A percentile compares a stretch with the other conserved stretches of the same genome.
These are phyloP conservation scores for Spirogloea muscicola DNA, from an alignment of 139 green algal species.

Conservation along the genomic window DNA sequence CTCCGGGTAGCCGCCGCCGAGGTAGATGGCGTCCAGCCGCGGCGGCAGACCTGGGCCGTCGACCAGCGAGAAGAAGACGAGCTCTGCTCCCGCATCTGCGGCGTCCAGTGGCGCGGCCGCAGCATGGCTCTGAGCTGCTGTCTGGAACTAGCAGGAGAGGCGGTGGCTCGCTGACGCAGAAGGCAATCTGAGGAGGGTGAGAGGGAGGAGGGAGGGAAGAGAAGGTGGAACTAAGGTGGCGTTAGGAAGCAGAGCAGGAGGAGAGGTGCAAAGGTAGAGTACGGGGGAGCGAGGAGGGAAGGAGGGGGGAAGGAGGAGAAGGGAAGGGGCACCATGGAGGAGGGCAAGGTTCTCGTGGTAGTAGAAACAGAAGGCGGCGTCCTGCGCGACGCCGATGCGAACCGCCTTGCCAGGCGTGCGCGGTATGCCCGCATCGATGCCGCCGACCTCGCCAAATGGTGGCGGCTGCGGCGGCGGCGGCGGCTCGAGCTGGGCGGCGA, in stretches of 20 bases:
- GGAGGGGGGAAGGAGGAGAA: background rate
- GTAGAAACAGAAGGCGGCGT: constrained; percentile 80
- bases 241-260: constrained; percentile 6
- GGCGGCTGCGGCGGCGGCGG: background rate
- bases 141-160: no score
- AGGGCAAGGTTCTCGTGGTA: constrained; percentile 65
- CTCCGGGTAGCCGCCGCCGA: constrained; percentile 79
- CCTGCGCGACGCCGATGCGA: constrained; percentile 69
- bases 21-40: constrained; percentile 71
- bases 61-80: constrained; percentile 87
- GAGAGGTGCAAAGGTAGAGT: background rate
- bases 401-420: constrained; percentile 5
- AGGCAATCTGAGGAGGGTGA: no score
- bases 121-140: no score
- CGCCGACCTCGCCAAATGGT: background rate
- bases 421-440: background rate
- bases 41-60: constrained; percentile 72
- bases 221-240: background rate
- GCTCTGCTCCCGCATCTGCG: constrained; percentile 67
- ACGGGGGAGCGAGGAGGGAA: background rate
- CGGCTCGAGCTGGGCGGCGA: constrained; percentile 35
- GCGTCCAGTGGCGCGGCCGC: no score
- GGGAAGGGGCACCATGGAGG: constrained; percentile 35
- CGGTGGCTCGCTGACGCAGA: no score
- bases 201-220: background rate